Evolutionary conservation across 306 rosid genomes (phyloP).

Genomic region (Dalbergia oliveri): DNA sequence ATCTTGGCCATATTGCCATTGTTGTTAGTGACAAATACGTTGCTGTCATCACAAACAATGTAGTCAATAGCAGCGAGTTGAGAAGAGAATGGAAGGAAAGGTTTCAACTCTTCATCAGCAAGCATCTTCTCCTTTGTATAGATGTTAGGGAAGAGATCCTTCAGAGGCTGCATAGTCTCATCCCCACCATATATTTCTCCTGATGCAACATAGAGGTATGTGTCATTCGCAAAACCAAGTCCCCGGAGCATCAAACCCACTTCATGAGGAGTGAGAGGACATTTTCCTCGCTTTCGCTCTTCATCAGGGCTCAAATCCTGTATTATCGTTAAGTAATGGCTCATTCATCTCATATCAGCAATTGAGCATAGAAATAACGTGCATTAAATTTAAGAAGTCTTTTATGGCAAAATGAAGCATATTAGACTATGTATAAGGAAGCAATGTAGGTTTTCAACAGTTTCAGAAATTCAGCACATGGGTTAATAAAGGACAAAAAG

Average conservation of each 20-base stretch:
- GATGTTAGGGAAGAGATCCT: slow-evolving; percentile 91
- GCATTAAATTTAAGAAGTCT: slow-evolving; percentile 25
- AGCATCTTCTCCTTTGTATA: slow-evolving; percentile 95
- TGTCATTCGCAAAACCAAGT: slow-evolving; percentile 90
- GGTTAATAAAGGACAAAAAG: slow-evolving; percentile 26
- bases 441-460: slow-evolving; percentile 25
- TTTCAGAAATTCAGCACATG: slow-evolving; percentile 25
- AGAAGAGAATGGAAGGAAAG: slow-evolving; percentile 90
- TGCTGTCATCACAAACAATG: slow-evolving; percentile 92
- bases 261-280: slow-evolving; percentile 95
- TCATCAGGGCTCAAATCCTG: slow-evolving; percentile 90
- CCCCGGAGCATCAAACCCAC: slow-evolving; percentile 95
- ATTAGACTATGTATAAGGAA: slow-evolving; percentile 29
- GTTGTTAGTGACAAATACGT: slow-evolving; percentile 94
- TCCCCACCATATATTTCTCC: slow-evolving; percentile 99
- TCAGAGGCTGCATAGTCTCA: slow-evolving; percentile 90
- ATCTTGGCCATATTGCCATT: slow-evolving; percentile 99
- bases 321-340: slow-evolving; percentile 32
- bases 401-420: slow-evolving; percentile 14
- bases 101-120: slow-evolving; percentile 82
- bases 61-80: slow-evolving; percentile 98
- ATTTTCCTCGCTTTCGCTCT: slow-evolving; percentile 95
- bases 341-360: slow-evolving; percentile 34
- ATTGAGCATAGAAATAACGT: not conserved
- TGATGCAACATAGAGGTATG: slow-evolving; percentile 90